Evolutionary conservation across 257 asterid genomes (phyloP).

Genomic region (Ballota nigra): DNA sequence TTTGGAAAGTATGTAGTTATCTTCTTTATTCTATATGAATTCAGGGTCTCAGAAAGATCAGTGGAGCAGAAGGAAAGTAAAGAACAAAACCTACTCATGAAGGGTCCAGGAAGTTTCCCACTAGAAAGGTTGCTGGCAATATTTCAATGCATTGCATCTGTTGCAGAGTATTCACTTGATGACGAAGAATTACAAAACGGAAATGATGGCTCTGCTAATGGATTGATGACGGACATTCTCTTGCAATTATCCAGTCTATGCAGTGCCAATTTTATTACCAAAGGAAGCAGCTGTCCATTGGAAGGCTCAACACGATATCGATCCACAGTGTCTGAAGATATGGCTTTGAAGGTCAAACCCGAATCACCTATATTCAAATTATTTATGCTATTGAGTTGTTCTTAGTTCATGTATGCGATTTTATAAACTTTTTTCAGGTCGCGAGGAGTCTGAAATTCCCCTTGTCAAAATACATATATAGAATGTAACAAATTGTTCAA

Average conservation of each 20-base stretch:
- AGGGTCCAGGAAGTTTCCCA: conserved; percentile 96
- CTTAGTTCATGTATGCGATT: conserved; percentile 11
- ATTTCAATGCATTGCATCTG: conserved; percentile 81
- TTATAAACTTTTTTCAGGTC: conserved; percentile 50
- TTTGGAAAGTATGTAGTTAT: not conserved
- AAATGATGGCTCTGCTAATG: conserved; percentile 42
- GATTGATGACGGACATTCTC: conserved; percentile 69
- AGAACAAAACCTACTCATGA: conserved; percentile 79
- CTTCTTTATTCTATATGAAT: not conserved
- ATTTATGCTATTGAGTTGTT: conserved; percentile 1
- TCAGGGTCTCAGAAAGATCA: conserved; percentile 80
- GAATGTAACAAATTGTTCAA: conserved; percentile 37
- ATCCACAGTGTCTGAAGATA: conserved; percentile 71
- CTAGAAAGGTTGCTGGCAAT: conserved; percentile 89
- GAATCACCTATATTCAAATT: conserved; percentile 3
- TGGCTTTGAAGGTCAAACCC: conserved; percentile 70
- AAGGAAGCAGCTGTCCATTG: conserved; percentile 88
- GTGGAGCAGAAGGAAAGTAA: conserved; percentile 69
- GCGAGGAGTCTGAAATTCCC: conserved; percentile 92
- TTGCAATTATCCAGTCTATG: conserved; percentile 91
- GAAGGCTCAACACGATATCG: conserved; percentile 92
- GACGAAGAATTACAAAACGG: conserved; percentile 50
- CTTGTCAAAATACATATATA: conserved; percentile 74
- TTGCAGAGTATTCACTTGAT: conserved; percentile 53
- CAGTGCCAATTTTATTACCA: conserved; percentile 80